These are phyloP conservation scores for Trichophyton mentagrophytes DNA, from an alignment of 2,329 filamentous ascomycete species.

Conservation along the genomic window DNA sequence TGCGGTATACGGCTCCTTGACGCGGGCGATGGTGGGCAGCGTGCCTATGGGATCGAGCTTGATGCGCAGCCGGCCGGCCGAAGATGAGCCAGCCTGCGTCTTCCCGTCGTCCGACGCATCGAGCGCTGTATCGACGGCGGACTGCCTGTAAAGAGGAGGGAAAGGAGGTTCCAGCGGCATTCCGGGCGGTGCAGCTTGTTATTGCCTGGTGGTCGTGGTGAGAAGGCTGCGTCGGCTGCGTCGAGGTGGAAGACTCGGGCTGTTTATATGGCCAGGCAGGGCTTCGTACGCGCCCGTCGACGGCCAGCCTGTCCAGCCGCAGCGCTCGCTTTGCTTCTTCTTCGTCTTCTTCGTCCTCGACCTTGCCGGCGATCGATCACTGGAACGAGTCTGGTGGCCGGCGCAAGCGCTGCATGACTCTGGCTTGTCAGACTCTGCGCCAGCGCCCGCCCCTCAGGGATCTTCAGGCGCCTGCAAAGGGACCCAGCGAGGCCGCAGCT, in stretches of 20 bases:
- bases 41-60: conserved; percentile 1
- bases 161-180: conserved; percentile 1
- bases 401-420: neutral
- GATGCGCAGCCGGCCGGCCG: neutral
- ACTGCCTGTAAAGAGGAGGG: neutral
- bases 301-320: neutral
- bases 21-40: conserved; percentile 10
- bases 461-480: neutral
- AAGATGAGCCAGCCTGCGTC: neutral
- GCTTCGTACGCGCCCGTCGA: neutral
- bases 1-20: neutral
- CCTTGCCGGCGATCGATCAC: neutral
- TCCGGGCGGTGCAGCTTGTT: neutral
- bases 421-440: neutral
- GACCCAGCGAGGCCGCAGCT: neutral
- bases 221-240: neutral
- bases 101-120: neutral
- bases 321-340: too few species aligned
- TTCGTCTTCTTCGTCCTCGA: neutral
- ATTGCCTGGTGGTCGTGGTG: neutral
- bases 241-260: neutral
- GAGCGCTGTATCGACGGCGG: neutral
- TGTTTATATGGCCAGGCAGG: neutral
- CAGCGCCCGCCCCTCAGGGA: neutral
- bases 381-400: neutral